These are phyloP conservation scores for Arthrobotrys conoides DNA, from an alignment of 2,329 filamentous ascomycete genomes.

Conservation along the genomic window DNA sequence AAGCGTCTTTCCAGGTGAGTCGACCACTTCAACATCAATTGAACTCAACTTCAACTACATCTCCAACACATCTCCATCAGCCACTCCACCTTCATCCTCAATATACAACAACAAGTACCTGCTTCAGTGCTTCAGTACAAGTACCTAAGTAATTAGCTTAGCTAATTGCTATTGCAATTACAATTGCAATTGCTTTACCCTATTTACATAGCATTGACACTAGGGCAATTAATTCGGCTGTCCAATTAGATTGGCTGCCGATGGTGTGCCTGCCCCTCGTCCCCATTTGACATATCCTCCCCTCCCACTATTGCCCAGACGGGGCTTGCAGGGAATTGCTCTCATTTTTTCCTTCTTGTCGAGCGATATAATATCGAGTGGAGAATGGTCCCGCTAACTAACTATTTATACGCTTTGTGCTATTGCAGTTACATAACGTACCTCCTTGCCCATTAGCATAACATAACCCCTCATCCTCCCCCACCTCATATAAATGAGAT, in stretches of 20 bases:
- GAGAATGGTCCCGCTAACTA: not conserved
- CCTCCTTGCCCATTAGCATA: not conserved
- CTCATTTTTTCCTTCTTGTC: conserved; percentile 10
- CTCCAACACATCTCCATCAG: not conserved
- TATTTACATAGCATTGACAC: not conserved
- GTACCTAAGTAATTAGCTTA: not conserved
- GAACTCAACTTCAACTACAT: conserved; percentile 1
- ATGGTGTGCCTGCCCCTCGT: conserved; percentile 19
- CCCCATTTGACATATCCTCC: not conserved
- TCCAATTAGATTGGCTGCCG: not conserved
- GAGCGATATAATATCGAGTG: conserved; percentile 7
- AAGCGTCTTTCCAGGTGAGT: not conserved
- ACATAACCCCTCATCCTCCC: conserved; percentile 11
- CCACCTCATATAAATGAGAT: conserved; percentile 44
- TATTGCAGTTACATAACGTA: conserved; percentile 2
- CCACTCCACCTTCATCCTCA: not conserved
- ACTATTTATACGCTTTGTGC: not conserved
- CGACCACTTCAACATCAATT: not conserved
- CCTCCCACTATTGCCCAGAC: not conserved
- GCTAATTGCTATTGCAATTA: not conserved
- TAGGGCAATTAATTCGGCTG: not conserved
- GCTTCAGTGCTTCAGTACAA: too few relatives aligned
- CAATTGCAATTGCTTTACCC: not conserved
- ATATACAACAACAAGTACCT: not conserved
- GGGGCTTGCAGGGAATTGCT: not conserved